Conservation (phyloP, 768 basidiomycete species). For the Lactarius trivialis region DNA sequence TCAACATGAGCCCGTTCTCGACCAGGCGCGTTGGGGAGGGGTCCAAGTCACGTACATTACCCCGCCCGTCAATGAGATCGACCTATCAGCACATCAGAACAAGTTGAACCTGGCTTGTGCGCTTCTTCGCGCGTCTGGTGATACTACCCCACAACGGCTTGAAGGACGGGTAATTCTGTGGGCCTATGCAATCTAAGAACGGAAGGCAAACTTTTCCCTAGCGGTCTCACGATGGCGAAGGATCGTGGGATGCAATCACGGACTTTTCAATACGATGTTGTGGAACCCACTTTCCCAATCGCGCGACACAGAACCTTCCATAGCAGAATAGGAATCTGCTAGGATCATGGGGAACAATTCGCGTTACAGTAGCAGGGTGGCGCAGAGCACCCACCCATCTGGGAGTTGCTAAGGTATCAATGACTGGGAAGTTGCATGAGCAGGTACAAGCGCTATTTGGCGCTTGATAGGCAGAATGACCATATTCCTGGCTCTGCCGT, state of each 20-base stretch:
- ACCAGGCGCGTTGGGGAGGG: background rate
- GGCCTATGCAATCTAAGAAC: background rate
- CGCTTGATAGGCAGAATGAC: background rate
- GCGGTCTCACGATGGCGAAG: background rate
- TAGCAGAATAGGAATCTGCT: background rate
- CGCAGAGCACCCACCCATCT: background rate
- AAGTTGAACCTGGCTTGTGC: background rate
- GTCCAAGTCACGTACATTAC: constrained; percentile 7
- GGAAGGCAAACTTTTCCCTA: background rate
- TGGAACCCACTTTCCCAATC: background rate
- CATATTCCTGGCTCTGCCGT: background rate
- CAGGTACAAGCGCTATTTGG: background rate
- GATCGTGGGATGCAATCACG: background rate
- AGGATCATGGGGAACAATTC: background rate
- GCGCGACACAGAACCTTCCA: background rate
- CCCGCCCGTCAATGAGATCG: background rate
- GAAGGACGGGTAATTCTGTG: background rate
- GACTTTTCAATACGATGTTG: constrained; percentile 3
- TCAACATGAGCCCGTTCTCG: background rate
- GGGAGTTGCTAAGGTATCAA: background rate
- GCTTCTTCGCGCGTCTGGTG: background rate
- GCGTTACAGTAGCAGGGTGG: background rate
- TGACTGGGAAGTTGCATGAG: background rate
- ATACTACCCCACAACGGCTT: background rate
- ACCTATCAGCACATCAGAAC: background rate